Evolutionary conservation across 495 filamentous ascomycete species (phyloP).

Genomic region (Cercophora scortea): DNA sequence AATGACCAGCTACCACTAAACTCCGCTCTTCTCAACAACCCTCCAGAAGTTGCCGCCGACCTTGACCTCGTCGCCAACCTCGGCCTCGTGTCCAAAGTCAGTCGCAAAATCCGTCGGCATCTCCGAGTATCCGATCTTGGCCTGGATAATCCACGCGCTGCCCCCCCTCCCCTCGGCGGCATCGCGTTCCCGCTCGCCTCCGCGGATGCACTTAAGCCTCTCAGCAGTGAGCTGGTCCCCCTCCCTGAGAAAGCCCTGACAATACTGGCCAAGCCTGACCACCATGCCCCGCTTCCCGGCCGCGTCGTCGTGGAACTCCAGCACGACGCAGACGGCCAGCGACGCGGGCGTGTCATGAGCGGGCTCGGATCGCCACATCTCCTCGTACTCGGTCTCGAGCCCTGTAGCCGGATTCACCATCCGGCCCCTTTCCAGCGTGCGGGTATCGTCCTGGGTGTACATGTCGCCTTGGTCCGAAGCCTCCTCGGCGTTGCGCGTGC

Average conservation of each 20-base stretch:
- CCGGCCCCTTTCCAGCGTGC: conserved; percentile 39
- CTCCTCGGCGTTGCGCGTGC: conserved; percentile 21
- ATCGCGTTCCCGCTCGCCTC: conserved; percentile 10
- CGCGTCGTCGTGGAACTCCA: conserved; percentile 22
- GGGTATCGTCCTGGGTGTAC: conserved; percentile 21
- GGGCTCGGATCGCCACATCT: conserved; percentile 36
- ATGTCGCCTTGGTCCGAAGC: conserved; percentile 46
- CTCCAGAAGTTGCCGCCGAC: conserved; percentile 9
- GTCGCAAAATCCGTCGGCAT: conserved; percentile 9
- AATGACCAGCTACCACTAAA: too few relatives aligned
- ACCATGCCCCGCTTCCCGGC: conserved; percentile 31
- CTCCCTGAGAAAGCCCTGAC: conserved; percentile 36
- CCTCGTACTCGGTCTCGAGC: conserved; percentile 40
- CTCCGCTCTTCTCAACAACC: conserved; percentile 11
- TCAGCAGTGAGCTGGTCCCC: conserved; percentile 31
- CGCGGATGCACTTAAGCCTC: conserved; percentile 25
- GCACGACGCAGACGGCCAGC: conserved; percentile 18
- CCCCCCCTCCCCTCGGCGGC: not conserved
- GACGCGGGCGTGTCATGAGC: conserved; percentile 16
- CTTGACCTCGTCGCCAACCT: conserved; percentile 5
- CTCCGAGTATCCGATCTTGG: conserved; percentile 10
- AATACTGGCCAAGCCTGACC: conserved; percentile 39
- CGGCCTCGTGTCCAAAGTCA: conserved; percentile 4
- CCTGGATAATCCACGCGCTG: conserved; percentile 7
- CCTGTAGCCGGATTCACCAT: conserved; percentile 42